Percentiles rank a stretch among this genome's conserved stretches.
Conservation (phyloP, 148 eudicot species). For the Persicaria tinctoria region DNA sequence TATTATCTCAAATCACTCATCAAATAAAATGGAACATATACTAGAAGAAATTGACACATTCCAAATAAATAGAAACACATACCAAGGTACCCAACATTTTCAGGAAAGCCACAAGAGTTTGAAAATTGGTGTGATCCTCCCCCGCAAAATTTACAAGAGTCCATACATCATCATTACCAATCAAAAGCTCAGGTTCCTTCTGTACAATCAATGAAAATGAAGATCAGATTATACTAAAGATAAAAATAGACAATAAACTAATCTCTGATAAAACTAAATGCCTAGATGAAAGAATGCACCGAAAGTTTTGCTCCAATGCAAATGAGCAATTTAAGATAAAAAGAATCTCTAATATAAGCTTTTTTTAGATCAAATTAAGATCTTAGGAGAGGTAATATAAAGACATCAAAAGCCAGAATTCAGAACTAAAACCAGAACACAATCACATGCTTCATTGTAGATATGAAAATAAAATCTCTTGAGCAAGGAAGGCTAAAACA, state of each 20-base stretch:
- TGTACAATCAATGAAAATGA: slow-evolving; percentile 18
- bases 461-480: neutral
- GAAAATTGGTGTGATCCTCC: slow-evolving; percentile 89
- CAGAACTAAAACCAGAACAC: neutral
- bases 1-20: slow-evolving; percentile 10
- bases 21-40: neutral
- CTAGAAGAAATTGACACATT: neutral
- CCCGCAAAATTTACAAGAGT: slow-evolving; percentile 94
- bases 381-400: neutral
- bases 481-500: neutral
- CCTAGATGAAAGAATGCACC: neutral
- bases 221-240: neutral
- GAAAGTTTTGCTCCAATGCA: neutral
- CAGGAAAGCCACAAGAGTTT: slow-evolving; percentile 88
- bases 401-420: neutral
- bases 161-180: slow-evolving; percentile 94
- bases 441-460: neutral
- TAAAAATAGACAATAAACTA: neutral
- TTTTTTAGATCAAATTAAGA: neutral
- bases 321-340: neutral
- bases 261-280: neutral
- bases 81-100: slow-evolving; percentile 90
- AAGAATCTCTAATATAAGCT: neutral
- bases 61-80: slow-evolving; percentile 19
- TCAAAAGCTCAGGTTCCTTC: slow-evolving; percentile 95